Base-by-base conservation (phyloP, 345 rosid species). In the Salix dunnii region DNA sequence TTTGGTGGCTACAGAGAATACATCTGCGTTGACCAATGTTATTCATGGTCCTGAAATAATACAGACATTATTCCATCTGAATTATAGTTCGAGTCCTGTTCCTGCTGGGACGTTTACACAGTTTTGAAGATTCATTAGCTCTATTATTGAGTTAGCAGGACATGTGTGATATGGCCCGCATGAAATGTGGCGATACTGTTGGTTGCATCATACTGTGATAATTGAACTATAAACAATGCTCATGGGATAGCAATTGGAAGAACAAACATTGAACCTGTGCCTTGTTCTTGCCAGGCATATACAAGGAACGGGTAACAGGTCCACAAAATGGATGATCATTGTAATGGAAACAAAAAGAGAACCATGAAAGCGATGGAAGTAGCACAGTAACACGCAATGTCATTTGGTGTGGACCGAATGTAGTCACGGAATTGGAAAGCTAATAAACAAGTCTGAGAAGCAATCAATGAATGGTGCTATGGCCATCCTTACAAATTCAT, bases 1-100 rank as follows among this genome's bases (percentile, higher is more conserved):
- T 3, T 0, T 43, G 77, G 77, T 73, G 81, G 81, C 74, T 68
- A 78, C 77, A 67, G 74, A 55, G 77, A 60, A 33, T 20, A 23
- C 40, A 73, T 31, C 38, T 20, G 18, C 51, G 16, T 30, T 43
- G 42, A 67, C 77, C 64, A 60, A 42, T 72, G 43, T n/a, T 65
- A 58, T 77, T 69, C 51, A 14, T 61, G 70, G 61, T 46, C 35
- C 42, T 28, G 35, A 25, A 36, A 27, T 51, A 71, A 77, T 48
- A 7, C 64, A 51, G 2, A 70, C 51, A 36, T 35, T 10, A 77
- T 71, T 71, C 18, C 5, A 43, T 16, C 75, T 35, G 40, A 49
- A 65, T 21, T 28, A 38, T 61, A 49, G 25, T 21, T 13, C 7
- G 16, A 30, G 23, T 48, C 40, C 53, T 72, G 53, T 62, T 71